Conservation (phyloP, 2,329 filamentous ascomycete species). For the Pseudogymnoascus sp. region DNA sequence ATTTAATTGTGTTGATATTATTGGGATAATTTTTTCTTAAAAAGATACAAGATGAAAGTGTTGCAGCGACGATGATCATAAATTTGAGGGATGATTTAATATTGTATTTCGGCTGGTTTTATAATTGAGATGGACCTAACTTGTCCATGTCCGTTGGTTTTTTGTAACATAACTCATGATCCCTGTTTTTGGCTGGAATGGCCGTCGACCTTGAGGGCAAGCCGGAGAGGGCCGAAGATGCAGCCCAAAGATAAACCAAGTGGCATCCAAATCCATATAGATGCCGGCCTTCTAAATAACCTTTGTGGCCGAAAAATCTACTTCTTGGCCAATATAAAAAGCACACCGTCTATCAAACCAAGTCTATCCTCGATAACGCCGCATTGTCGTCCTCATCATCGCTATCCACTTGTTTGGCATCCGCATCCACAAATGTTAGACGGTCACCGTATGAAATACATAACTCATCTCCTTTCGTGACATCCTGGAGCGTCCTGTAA, state of each 20-base stretch:
- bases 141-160: background rate
- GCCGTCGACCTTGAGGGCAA: background rate
- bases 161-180: background rate
- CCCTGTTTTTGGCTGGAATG: background rate
- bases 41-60: no score
- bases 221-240: background rate
- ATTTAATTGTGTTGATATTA: background rate
- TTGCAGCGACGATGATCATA: background rate
- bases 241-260: background rate
- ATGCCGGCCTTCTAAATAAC: background rate
- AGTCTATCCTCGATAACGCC: conserved; percentile 24
- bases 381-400: conserved; percentile 23
- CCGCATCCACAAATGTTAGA: conserved; percentile 30
- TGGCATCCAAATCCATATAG: background rate
- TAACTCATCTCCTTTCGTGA: conserved; percentile 44
- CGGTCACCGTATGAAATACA: conserved; percentile 35
- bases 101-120: background rate
- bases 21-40: no score
- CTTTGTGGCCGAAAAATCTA: background rate
- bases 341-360: background rate
- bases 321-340: background rate
- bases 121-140: background rate
- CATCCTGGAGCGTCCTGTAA: conserved; percentile 42
- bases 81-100: background rate
- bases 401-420: conserved; percentile 18